Conservation (phyloP, 805 yeast species). For the Zygoascus flipseniorum region DNA sequence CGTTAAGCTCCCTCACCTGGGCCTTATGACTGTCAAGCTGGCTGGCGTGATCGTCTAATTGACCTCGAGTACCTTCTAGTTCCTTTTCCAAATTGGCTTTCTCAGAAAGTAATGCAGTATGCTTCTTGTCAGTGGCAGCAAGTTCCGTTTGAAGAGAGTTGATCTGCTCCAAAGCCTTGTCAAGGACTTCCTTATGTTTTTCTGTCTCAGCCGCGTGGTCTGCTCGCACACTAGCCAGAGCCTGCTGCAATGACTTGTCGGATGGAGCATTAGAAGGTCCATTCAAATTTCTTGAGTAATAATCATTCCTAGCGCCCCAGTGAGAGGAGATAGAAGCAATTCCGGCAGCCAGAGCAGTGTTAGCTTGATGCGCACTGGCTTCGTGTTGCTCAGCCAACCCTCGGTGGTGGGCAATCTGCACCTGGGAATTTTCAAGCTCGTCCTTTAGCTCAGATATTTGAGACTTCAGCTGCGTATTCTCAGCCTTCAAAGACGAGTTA, state of each 20-base stretch:
- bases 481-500: conserved; percentile 5
- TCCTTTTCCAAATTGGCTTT: conserved; percentile 7
- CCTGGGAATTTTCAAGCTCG: conserved; percentile 13
- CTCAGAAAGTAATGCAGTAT: background rate
- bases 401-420: conserved; percentile 16
- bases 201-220: background rate
- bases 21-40: background rate
- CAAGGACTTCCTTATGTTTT: conserved; percentile 2
- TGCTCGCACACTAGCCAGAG: conserved; percentile 1
- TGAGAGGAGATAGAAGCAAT: conserved; percentile 18
- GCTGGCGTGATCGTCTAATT: conserved; percentile 10
- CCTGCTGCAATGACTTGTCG: background rate
- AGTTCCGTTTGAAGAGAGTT: conserved; percentile 4
- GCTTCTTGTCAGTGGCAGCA: conserved; percentile 7
- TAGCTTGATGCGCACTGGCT: conserved; percentile 15
- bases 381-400: conserved; percentile 10
- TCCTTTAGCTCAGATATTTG: conserved; percentile 13
- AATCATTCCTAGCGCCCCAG: conserved; percentile 18
- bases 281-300: conserved; percentile 3
- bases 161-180: conserved; percentile 6
- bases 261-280: background rate
- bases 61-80: conserved; percentile 5
- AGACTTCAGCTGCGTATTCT: conserved; percentile 11
- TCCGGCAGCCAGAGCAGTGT: conserved; percentile 16
- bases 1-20: background rate